Evolutionary conservation across 768 basidiomycete species (phyloP), one percentile per base, ranked within the genome.

Genomic region (Infundibulicybe gibba): DNA sequence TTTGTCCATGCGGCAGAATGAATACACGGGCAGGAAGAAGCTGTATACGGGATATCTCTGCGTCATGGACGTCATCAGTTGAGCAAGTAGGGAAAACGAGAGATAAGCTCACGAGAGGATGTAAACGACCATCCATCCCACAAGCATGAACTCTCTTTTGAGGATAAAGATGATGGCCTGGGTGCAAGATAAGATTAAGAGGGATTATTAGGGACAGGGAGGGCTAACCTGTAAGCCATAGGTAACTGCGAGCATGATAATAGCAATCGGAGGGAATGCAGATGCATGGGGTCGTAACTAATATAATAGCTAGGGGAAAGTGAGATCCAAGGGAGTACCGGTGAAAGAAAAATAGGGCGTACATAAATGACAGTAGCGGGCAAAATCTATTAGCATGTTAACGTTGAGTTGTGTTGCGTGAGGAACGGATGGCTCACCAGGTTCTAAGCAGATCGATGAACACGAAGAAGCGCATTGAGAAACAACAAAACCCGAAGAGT

Each of bases 1-100:
- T 64, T 97, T 93, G 60, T 95, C 94, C 93, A 95, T 94, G 57
- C 90, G 90, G 94, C 94, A 97, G 81, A 94, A 95, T 0, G 94
- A 94, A 64, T 97, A 97, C 15, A 97, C 66, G 0, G 94, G 94
- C 5, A 97, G 70, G 80, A 95, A 88, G 79, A 97, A 92, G 53
- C 85, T 88, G 77, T 93, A 95, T 15, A 97, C 71, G 12, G 94
- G 94, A 60, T 94, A 94, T 47, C 93, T 94, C 53, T 54, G 47
- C 46, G 34, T 45, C 32, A n/a, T 48, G n/a, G 34, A 43, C 15
- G 33, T 9, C 39, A 5, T 14, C 0, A 32, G 34, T 15, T 8
- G 37, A n/a, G 2, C 9, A 10, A 31, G 1, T 14, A 20, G 15
- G 31, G 16, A 8, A 35, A 32, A 25, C 38, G 49, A 40, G 9